Evolutionary conservation across 305 asterid species (phyloP).

Genomic region (Nicotiana rustica): DNA sequence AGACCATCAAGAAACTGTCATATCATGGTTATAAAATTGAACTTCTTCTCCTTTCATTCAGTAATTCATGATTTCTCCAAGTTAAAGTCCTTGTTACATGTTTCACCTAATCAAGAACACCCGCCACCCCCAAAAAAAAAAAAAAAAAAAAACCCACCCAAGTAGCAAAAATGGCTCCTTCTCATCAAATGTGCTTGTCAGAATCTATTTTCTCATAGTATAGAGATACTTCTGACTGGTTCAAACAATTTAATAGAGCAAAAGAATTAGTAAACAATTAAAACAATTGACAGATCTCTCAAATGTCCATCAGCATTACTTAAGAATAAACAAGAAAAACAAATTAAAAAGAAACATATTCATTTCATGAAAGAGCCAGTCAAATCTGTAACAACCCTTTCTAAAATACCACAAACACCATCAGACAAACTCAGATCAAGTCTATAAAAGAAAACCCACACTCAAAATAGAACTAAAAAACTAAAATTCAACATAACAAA

Average conservation of each 20-base stretch:
- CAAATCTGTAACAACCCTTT: conserved; percentile 25
- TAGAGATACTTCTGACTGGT: background rate
- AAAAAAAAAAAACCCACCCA: background rate
- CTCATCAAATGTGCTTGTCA: background rate
- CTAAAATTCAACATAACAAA: conserved; percentile 30
- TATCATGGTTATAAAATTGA: conserved; percentile 8
- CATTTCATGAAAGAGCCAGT: conserved; percentile 21
- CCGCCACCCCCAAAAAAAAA: background rate
- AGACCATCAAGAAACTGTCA: background rate
- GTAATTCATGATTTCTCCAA: conserved; percentile 8
- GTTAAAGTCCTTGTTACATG: background rate
- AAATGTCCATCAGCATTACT: conserved; percentile 34
- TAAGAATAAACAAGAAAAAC: background rate
- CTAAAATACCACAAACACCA: conserved; percentile 34
- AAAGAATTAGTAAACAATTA: background rate
- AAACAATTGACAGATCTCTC: conserved; percentile 28
- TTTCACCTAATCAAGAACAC: too few species aligned
- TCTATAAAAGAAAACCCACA: conserved; percentile 33
- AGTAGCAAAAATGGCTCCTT: background rate
- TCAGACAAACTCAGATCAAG: conserved; percentile 51
- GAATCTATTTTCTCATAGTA: background rate
- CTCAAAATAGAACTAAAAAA: conserved; percentile 39
- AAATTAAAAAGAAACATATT: conserved; percentile 18
- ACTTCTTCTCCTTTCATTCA: background rate
- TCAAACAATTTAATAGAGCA: background rate